These are phyloP conservation scores for Clonostachys rhizophaga DNA, from an alignment of 2,329 filamentous ascomycete species.

Conservation along the genomic window DNA sequence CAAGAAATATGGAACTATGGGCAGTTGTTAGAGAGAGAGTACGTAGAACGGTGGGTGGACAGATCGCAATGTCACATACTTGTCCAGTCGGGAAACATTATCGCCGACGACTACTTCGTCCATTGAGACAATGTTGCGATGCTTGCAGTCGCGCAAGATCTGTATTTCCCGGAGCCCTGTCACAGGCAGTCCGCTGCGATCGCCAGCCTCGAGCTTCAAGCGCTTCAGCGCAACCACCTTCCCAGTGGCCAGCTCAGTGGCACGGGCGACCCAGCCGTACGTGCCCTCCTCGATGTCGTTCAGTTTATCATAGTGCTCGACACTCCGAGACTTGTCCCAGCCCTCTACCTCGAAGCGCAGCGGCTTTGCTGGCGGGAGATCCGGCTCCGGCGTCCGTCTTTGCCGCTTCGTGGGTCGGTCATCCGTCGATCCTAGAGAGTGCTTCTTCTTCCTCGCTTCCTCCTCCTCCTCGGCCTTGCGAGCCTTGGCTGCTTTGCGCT, in stretches of 20 bases:
- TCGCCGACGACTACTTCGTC: constrained; percentile 81
- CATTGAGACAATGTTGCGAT: constrained; percentile 78
- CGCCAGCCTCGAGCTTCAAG: constrained; percentile 79
- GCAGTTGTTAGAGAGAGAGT: constrained; percentile 11
- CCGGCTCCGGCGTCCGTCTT: constrained; percentile 45
- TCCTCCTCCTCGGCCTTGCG: constrained; percentile 48
- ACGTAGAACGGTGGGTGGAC: constrained; percentile 12
- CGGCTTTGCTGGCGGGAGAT: constrained; percentile 40
- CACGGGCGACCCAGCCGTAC: constrained; percentile 90
- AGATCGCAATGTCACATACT: constrained; percentile 24
- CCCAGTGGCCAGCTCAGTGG: constrained; percentile 67
- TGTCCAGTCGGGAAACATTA: constrained; percentile 45
- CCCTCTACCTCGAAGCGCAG: constrained; percentile 65
- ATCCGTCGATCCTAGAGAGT: constrained; percentile 9
- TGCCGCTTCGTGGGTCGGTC: constrained; percentile 57
- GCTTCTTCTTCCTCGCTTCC: constrained; percentile 14
- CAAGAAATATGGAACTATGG: constrained; percentile 72
- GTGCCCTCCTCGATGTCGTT: constrained; percentile 98
- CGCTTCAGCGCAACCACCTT: constrained; percentile 89
- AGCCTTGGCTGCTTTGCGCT: constrained; percentile 77
- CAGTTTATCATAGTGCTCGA: constrained; percentile 84
- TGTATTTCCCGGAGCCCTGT: constrained; percentile 93
- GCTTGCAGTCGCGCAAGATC: constrained; percentile 74
- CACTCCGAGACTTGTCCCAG: constrained; percentile 70
- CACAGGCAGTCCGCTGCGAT: constrained; percentile 75